These are phyloP conservation scores for Malassezia yamatoensis DNA, from an alignment of 1,284 basidiomycete species.

Conservation along the genomic window DNA sequence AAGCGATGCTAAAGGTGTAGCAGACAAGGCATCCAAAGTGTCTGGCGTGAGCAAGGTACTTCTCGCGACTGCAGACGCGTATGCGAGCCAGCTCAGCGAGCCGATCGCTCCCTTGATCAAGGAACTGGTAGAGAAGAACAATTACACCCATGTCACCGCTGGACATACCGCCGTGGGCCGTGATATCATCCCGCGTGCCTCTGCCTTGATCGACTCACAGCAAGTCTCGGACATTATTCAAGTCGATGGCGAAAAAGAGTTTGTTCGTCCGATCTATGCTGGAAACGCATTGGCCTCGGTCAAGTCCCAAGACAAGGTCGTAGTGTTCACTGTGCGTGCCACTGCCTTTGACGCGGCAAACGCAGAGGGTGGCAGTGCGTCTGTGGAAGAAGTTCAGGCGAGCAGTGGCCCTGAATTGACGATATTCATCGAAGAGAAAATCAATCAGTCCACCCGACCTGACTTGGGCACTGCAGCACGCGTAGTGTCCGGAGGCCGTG, in stretches of 20 bases:
- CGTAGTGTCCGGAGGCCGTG: constrained; percentile 89
- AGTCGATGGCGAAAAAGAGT: constrained; percentile 68
- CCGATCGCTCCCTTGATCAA: constrained; percentile 54
- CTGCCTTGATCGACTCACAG: constrained; percentile 63
- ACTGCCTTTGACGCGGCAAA: constrained; percentile 71
- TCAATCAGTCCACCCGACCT: constrained; percentile 84
- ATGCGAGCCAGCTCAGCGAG: constrained; percentile 45
- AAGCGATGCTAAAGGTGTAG: constrained; percentile 60
- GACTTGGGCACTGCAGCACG: constrained; percentile 78
- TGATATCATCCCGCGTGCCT: constrained; percentile 71
- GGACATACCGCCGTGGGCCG: constrained; percentile 67
- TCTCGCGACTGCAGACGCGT: constrained; percentile 51
- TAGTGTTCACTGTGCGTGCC: constrained; percentile 90
- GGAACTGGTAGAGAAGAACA: constrained; percentile 51
- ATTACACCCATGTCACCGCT: constrained; percentile 73
- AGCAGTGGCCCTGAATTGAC: constrained; percentile 54
- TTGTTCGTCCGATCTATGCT: constrained; percentile 91
- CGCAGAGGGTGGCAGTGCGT: constrained; percentile 53
- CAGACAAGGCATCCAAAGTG: constrained; percentile 69
- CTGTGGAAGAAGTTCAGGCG: constrained; percentile 61
- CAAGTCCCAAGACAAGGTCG: constrained; percentile 68
- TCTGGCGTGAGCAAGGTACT: constrained; percentile 52
- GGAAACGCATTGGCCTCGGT: constrained; percentile 95
- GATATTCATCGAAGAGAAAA: constrained; percentile 68
- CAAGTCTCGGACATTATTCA: constrained; percentile 81